Conservation (phyloP, 306 rosid species). For the Casuarina glauca region DNA sequence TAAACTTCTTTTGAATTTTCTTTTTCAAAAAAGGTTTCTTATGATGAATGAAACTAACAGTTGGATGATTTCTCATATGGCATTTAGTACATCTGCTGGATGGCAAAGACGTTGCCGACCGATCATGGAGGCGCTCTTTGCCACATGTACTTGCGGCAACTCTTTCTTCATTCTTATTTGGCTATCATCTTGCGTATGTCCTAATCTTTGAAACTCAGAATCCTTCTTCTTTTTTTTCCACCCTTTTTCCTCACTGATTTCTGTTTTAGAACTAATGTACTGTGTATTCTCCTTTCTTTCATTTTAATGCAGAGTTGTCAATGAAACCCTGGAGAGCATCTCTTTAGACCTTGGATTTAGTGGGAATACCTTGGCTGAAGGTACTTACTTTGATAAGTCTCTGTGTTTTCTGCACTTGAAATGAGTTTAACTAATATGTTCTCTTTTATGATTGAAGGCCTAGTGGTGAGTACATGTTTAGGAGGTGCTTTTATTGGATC, state of each 20-base stretch:
- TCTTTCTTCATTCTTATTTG: slow-evolving; percentile 73
- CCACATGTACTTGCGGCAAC: slow-evolving; percentile 69
- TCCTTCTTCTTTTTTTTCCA: background rate
- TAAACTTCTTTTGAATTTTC: no score
- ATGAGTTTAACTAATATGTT: slow-evolving; percentile 17
- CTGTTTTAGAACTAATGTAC: slow-evolving; percentile 1
- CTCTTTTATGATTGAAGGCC: slow-evolving; percentile 58
- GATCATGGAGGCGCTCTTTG: slow-evolving; percentile 64
- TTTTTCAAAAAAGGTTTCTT: slow-evolving; percentile 9
- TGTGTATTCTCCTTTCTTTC: slow-evolving; percentile 22
- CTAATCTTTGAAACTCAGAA: slow-evolving; percentile 26
- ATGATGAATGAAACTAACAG: slow-evolving; percentile 27
- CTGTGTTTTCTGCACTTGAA: slow-evolving; percentile 20
- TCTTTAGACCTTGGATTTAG: slow-evolving; percentile 74
- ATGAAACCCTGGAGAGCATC: slow-evolving; percentile 85
- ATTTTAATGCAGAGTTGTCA: slow-evolving; percentile 68
- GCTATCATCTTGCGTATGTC: slow-evolving; percentile 80
- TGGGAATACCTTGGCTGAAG: slow-evolving; percentile 81
- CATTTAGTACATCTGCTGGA: slow-evolving; percentile 39
- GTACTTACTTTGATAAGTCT: slow-evolving; percentile 24
- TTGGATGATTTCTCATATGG: slow-evolving; percentile 30
- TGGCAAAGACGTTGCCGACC: slow-evolving; percentile 47
- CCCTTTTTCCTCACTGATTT: background rate
- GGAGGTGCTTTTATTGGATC: slow-evolving; percentile 88
- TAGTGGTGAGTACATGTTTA: slow-evolving; percentile 83